These are phyloP conservation scores for Corynascus novoguineensis DNA, from an alignment of 495 filamentous ascomycete genomes.

Conservation along the genomic window DNA sequence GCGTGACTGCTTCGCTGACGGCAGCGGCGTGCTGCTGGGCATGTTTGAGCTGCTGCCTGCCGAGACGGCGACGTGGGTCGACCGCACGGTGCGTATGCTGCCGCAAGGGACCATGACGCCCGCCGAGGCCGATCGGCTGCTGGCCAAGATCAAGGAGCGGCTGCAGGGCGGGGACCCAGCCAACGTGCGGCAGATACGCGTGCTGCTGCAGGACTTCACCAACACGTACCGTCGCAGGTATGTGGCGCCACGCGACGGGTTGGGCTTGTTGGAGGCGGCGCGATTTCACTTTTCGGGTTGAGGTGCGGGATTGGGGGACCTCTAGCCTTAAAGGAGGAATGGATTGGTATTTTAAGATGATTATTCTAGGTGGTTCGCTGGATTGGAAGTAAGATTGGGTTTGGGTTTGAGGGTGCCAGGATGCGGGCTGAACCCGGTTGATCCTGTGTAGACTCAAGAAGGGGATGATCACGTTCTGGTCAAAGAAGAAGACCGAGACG, in stretches of 20 bases:
- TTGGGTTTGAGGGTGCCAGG: too few relatives aligned
- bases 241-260: conserved; percentile 85
- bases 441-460: too few relatives aligned
- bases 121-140: conserved; percentile 55
- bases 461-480: too few relatives aligned
- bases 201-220: conserved; percentile 91
- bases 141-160: conserved; percentile 59
- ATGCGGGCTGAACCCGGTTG: too few relatives aligned
- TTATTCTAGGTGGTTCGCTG: too few relatives aligned
- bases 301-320: too few relatives aligned
- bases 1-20: conserved; percentile 87
- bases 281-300: conserved; percentile 81
- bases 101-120: conserved; percentile 71
- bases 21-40: conserved; percentile 80
- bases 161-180: conserved; percentile 59
- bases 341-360: too few relatives aligned
- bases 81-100: conserved; percentile 73
- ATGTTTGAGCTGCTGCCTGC: conserved; percentile 82
- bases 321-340: too few relatives aligned
- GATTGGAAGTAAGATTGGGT: too few relatives aligned
- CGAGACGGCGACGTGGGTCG: conserved; percentile 72
- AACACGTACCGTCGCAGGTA: conserved; percentile 89
- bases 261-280: conserved; percentile 76
- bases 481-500: too few relatives aligned
- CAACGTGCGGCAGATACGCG: conserved; percentile 67